phyloP scores from a whole-genome alignment of 2,329 filamentous ascomycete genomes.

The Pseudopyrenochaeta lycopersici region DNA sequence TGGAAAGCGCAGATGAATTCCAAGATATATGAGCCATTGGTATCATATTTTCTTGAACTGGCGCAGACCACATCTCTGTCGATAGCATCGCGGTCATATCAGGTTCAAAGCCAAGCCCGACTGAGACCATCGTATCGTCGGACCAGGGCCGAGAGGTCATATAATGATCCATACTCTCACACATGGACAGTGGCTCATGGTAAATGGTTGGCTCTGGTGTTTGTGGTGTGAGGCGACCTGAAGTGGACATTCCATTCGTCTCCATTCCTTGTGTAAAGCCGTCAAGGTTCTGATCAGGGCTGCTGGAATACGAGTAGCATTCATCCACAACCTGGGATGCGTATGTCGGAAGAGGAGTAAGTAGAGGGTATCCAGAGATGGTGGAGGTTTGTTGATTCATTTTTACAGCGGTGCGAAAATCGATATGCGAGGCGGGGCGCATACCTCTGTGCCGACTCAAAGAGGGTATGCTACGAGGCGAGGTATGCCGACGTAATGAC shows the following conservation, averaged over 20 bases:
- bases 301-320: conserved; percentile 33
- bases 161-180: conserved; percentile 30
- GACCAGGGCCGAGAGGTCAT: conserved; percentile 34
- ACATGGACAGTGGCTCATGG: conserved; percentile 30
- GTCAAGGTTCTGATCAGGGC: conserved; percentile 30
- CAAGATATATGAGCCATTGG: conserved; percentile 32
- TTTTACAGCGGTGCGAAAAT: conserved; percentile 38
- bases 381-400: conserved; percentile 31
- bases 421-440: conserved; percentile 38
- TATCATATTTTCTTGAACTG: conserved; percentile 21
- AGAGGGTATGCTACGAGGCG: conserved; percentile 33
- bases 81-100: conserved; percentile 29
- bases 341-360: conserved; percentile 39
- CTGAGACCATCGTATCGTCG: conserved; percentile 27
- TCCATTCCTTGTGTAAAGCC: conserved; percentile 26
- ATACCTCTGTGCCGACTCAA: conserved; percentile 27
- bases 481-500: conserved; percentile 22
- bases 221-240: conserved; percentile 38
- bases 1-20: conserved; percentile 22
- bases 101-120: conserved; percentile 33
- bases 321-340: conserved; percentile 32
- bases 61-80: conserved; percentile 31
- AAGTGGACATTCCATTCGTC: conserved; percentile 23
- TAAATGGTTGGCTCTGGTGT: conserved; percentile 40
- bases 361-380: conserved; percentile 34